Base-by-base conservation (phyloP, 805 yeast genomes). In the Myxozyma nipponensis region DNA sequence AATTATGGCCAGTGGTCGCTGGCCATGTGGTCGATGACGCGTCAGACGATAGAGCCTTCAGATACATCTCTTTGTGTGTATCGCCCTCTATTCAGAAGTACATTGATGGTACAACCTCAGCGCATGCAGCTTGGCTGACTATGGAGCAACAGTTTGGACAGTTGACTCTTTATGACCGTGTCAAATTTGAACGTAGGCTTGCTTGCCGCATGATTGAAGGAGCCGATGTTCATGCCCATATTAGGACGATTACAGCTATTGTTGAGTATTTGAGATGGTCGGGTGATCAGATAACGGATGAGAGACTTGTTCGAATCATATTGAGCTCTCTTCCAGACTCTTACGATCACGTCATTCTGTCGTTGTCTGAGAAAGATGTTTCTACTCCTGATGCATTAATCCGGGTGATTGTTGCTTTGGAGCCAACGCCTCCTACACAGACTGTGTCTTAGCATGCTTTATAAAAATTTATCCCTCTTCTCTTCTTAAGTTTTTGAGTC, bases 211-310 rank as follows among this genome's bases (percentile, higher is more conserved):
- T 48, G 44, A 21, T 15, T 17, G 44, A 40, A 23, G 21, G 44
- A 7, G 9, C 15, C 15, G 38, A 35, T 6, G 18, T 48, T 15
- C 36, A 45, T 1, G 17, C 13, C 15, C 45, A 44, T 21, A 46
- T 47, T 10, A 17, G 39, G 23, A 34, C 38, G 4, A 21, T 51
- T 3, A 28, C 47, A 3, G 30, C 46, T 2, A 38, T 47, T 6
- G 43, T 44, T 10, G 52, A 47, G 19, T 51, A 44, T 39, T 43
- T 51, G 28, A 41, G 49, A n/a, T 40, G 47, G 46, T 47, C 44
- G 2, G 56, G 51, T 38, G 47, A 46, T 15, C 42, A 39, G 13
- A 40, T 46, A 19, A 36, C 40, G 15, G 56, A 51, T 24, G 18
- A 30, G 22, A 24, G 36, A n/a, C n/a, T 47, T 15, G 39, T 42